Percentiles rank a stretch among this genome's conserved stretches.
Evolutionary conservation across 2,329 filamentous ascomycete species (phyloP).

Genomic region (Aspergillus japonicus): DNA sequence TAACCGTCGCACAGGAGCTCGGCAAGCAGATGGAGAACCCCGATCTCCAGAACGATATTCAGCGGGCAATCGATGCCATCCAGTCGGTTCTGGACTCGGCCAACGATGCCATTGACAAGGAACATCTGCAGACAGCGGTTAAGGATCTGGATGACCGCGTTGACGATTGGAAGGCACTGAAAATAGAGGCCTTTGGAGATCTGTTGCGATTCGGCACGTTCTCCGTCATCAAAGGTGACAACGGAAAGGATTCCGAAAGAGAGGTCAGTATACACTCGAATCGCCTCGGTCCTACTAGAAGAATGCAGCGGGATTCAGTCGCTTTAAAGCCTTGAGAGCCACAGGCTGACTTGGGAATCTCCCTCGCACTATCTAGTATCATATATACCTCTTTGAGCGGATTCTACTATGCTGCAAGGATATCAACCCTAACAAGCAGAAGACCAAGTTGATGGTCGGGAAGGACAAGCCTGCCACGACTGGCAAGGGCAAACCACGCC

Average conservation of each 20-base stretch:
- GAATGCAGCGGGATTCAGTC: no score
- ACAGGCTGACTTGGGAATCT: slow-evolving; percentile 17
- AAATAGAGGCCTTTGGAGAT: slow-evolving; percentile 86
- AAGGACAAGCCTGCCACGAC: slow-evolving; percentile 71
- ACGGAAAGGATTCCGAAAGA: slow-evolving; percentile 82
- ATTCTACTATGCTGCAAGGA: slow-evolving; percentile 98
- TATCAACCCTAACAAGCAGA: slow-evolving; percentile 76
- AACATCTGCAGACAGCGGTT: slow-evolving; percentile 78
- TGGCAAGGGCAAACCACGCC: slow-evolving; percentile 69
- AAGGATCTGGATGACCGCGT: slow-evolving; percentile 78
- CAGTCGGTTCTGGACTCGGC: slow-evolving; percentile 79
- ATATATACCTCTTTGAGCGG: slow-evolving; percentile 94
- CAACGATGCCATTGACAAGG: slow-evolving; percentile 86
- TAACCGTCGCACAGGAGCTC: slow-evolving; percentile 61
- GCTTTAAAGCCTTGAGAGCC: slow-evolving; percentile 1
- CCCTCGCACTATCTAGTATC: slow-evolving; percentile 62
- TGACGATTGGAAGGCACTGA: slow-evolving; percentile 95
- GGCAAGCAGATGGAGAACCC: slow-evolving; percentile 78
- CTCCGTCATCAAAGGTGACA: slow-evolving; percentile 76
- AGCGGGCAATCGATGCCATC: slow-evolving; percentile 74
- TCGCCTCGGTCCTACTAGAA: not conserved
- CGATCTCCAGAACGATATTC: slow-evolving; percentile 68
- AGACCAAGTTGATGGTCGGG: slow-evolving; percentile 59
- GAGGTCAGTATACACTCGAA: slow-evolving; percentile 59
- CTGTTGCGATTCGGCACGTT: slow-evolving; percentile 86